phyloP scores from a whole-genome alignment of 2,329 filamentous ascomycete genomes.

The Penicillium polonicum region DNA sequence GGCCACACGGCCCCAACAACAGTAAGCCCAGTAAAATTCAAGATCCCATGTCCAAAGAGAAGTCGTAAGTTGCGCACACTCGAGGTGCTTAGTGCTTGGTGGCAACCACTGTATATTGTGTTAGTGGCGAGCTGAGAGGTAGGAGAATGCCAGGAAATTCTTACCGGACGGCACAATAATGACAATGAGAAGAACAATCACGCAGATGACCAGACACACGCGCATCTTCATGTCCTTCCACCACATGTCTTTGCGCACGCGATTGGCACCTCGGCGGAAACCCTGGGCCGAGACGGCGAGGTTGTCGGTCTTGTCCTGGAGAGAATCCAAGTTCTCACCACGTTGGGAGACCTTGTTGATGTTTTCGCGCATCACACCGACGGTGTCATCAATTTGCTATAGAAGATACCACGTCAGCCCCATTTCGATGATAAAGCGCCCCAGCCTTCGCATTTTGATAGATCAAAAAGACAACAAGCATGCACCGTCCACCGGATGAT shows the following conservation, averaged over 20 bases:
- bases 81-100: conserved; percentile 40
- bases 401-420: conserved; percentile 21
- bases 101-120: conserved; percentile 41
- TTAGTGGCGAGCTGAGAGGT: conserved; percentile 15
- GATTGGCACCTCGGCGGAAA: conserved; percentile 94
- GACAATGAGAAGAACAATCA: conserved; percentile 86
- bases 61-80: conserved; percentile 30
- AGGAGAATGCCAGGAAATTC: conserved; percentile 29
- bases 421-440: neutral
- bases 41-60: conserved; percentile 32
- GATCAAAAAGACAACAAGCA: neutral
- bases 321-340: conserved; percentile 80
- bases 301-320: conserved; percentile 92
- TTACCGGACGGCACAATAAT: conserved; percentile 88
- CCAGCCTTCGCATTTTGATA: conserved; percentile 1
- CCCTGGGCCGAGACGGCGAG: conserved; percentile 88
- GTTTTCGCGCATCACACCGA: conserved; percentile 94
- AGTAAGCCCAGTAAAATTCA: conserved; percentile 35
- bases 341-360: conserved; percentile 95
- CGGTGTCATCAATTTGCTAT: conserved; percentile 96
- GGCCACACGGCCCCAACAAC: conserved; percentile 31
- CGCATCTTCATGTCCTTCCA: conserved; percentile 99
- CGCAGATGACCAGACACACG: conserved; percentile 87
- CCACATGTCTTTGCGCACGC: conserved; percentile 97
- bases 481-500: neutral